Base-by-base conservation (phyloP, 257 asterid species). In the Lavandula angustifolia region DNA sequence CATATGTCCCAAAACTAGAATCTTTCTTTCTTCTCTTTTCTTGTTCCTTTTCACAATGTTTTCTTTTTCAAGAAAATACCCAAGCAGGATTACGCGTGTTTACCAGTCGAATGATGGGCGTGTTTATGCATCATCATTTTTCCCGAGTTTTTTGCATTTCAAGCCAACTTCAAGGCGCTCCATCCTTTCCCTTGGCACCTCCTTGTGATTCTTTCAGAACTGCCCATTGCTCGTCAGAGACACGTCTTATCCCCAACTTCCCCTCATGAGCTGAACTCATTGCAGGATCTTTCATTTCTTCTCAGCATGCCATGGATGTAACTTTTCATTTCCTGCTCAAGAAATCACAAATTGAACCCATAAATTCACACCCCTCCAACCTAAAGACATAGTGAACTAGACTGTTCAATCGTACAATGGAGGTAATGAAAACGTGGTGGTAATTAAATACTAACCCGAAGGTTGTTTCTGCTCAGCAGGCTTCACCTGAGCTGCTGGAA, bases 231-330 rank as follows among this genome's bases (percentile, higher is more conserved):
- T 35, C 59, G 1, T 42, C 52, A 51, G 40, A 22, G 56, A 32
- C 44, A 48, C 6, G 17, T 53, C 55, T 42, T 35, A 41, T 18
- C 33, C 37, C 52, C 16, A 7, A 29, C 44, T 62, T 44, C 27
- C 27, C 27, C 27, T 22, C 27, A 22, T 22, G 27, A 22, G 27
- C 27, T 22, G 27, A 22, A 22, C 27, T 22, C 27, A 31, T 13
- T 6, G 70, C 64, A 56, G 35, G 17, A 46, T 50, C 73, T 46
- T 47, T 89, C 95, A 87, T 76, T 87, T 87, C 89, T 92, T 89
- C 85, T 92, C 97, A 82, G 91, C 89, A 94, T 89, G 94, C 97
- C 99, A 84, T 66, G 80, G 78, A 76, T 84, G 85, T 80, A 87
- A 80, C 84, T 79, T 85, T 60, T 85, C 95, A 80, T 84, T 81